A percentile compares a stretch with the other conserved stretches of the same genome.
phyloP scores from a whole-genome alignment of 352 stramenopile species.

The Pythium phragmiticola region DNA sequence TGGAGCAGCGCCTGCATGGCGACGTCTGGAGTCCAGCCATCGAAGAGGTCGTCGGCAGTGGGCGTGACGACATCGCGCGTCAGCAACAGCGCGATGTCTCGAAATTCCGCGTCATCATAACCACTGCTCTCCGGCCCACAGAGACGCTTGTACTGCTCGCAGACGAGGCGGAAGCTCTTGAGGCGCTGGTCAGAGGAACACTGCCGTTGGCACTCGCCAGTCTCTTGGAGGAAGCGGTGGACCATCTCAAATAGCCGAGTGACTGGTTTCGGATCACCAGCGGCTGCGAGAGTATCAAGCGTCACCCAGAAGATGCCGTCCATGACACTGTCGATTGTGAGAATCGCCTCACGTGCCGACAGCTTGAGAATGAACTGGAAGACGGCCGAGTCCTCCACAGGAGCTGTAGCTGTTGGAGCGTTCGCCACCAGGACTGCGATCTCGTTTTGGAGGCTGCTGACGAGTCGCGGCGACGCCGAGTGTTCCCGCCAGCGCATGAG shows the following conservation, averaged over 20 bases:
- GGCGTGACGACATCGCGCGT: slow-evolving; percentile 13
- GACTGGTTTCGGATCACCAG: neutral
- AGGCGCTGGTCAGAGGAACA: neutral
- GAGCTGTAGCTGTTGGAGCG: neutral
- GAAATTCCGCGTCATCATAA: neutral
- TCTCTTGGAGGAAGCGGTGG: neutral
- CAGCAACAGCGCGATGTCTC: slow-evolving; percentile 8
- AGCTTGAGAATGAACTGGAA: slow-evolving; percentile 15
- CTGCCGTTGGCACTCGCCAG: neutral
- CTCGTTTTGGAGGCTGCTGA: neutral
- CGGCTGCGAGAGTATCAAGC: neutral
- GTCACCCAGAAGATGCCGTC: slow-evolving; percentile 1
- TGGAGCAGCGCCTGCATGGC: neutral
- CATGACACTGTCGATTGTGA: neutral
- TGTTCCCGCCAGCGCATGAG: neutral
- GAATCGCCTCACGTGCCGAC: neutral
- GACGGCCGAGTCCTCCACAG: neutral
- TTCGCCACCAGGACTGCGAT: neutral
- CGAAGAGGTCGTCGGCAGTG: neutral
- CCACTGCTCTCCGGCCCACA: neutral
- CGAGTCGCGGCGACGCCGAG: neutral
- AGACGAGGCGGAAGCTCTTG: neutral
- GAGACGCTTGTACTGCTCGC: neutral
- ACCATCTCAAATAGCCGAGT: slow-evolving; percentile 5
- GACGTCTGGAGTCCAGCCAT: neutral